These are phyloP conservation scores for Oryza meridionalis DNA, from an alignment of 176 grass and related monocot species.

Conservation along the genomic window DNA sequence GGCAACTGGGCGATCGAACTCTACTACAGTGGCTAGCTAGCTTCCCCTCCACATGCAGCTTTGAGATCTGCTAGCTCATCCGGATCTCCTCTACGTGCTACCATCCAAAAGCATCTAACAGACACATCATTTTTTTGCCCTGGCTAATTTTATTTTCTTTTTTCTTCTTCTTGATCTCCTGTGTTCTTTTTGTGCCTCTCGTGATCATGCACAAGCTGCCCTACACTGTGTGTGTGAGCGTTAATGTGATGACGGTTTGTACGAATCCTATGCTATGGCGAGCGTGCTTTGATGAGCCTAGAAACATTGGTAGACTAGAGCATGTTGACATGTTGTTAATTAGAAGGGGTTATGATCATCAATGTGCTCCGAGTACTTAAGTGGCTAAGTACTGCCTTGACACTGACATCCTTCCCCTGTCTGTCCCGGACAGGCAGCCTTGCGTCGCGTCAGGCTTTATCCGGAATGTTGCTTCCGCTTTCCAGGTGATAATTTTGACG, in stretches of 20 bases:
- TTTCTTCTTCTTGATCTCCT: not conserved
- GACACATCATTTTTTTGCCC: slow-evolving; percentile 32
- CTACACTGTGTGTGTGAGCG: not conserved
- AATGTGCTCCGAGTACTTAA: not conserved
- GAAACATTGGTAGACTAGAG: slow-evolving; percentile 3
- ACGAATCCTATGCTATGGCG: slow-evolving; percentile 22
- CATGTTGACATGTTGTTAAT: not conserved
- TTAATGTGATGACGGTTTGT: not conserved
- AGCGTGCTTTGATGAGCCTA: not conserved
- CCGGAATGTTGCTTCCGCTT: slow-evolving; percentile 21
- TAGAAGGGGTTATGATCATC: not conserved
- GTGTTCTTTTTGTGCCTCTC: not conserved
- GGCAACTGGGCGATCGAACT: not conserved
- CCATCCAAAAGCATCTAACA: slow-evolving; percentile 41
- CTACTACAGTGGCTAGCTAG: not conserved
- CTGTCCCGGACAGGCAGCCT: slow-evolving; percentile 4
- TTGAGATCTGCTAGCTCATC: slow-evolving; percentile 51
- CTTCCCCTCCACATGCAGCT: slow-evolving; percentile 34
- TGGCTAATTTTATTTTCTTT: not conserved
- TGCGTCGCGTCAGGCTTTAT: slow-evolving; percentile 26
- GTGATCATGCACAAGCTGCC: not conserved
- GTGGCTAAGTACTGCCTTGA: not conserved
- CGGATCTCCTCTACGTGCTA: slow-evolving; percentile 45
- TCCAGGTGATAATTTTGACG: slow-evolving; percentile 35
- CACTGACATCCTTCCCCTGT: slow-evolving; percentile 26